Evolutionary conservation across 345 rosid genomes (phyloP), one percentile per base, ranked within the genome.

Genomic region (Limnanthes douglasii): DNA sequence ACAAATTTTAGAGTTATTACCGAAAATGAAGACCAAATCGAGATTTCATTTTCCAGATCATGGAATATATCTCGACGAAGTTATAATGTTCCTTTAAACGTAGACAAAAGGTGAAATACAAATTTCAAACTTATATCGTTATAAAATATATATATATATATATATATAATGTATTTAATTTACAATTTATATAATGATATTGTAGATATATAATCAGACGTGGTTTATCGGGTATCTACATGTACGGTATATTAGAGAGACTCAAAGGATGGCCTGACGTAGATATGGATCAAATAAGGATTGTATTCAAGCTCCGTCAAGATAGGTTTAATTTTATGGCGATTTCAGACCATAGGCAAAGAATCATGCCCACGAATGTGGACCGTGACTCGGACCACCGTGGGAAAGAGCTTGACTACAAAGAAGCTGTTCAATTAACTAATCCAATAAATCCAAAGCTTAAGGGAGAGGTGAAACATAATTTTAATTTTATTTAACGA

Each of bases 271-370:
- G 94, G 94, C 86, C 94, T 35, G 66, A 59, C 17, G 70, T 85
- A 46, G 70, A 77, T 33, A 68, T 85, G 34, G 72, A 75, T 10
- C 72, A 67, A 33, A 66, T 75, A 35, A 68, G 96, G 48, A 59
- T 85, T 6, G 76, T 56, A 2, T 85, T 85, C 67, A 68, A 68
- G 62, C 94, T 86, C 15, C 58, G 83, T 37, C 73, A 80, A 22
- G 74, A 85, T 60, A 77, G 68, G 94, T 82, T 86, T 48, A 70
- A 65, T 33, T 82, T 66, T 50, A 78, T 86, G 95, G 80, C 34
- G 6, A 54, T 75, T 21, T 66, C 72, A 5, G 95, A 75, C 38
- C 41, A 82, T 18, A 64, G 90, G 20, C 90, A 69, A 46, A 67
- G 93, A 43, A 48, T 8, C 27, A 82, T 86, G 97, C 97, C 97